These are phyloP conservation scores for Botryotinia globosa DNA, from an alignment of 2,329 filamentous ascomycete species.

Conservation along the genomic window DNA sequence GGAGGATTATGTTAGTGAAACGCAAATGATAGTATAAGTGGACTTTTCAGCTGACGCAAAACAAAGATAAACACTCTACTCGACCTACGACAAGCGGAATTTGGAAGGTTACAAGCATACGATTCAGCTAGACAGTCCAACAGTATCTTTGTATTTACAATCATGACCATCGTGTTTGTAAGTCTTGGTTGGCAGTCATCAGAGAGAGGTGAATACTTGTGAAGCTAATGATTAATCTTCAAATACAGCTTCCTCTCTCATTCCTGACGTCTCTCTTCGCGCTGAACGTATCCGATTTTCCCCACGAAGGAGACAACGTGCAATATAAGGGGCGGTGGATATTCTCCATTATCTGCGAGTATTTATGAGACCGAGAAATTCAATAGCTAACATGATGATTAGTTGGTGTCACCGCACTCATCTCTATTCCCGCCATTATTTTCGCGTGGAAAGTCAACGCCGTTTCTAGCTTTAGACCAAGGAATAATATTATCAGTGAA, in stretches of 20 bases:
- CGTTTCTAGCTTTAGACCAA: background rate
- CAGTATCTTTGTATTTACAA: slow-evolving; percentile 38
- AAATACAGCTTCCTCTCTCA: background rate
- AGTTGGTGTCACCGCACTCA: background rate
- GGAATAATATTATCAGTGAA: background rate
- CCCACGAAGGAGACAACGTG: background rate
- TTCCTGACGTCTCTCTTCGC: background rate
- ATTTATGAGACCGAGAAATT: background rate
- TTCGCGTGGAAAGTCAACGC: background rate
- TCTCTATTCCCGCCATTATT: background rate
- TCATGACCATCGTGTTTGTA: slow-evolving; percentile 38
- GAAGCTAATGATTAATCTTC: background rate
- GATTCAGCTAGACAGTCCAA: slow-evolving; percentile 34
- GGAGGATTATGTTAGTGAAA: slow-evolving; percentile 46
- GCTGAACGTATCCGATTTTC: background rate
- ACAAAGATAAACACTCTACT: slow-evolving; percentile 62
- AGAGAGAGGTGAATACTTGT: too few species aligned
- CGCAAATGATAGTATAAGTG: slow-evolving; percentile 64
- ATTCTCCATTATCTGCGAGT: background rate
- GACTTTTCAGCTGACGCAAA: slow-evolving; percentile 35
- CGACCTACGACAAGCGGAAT: slow-evolving; percentile 34
- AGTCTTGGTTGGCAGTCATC: background rate
- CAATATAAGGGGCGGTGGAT: background rate
- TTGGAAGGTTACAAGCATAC: slow-evolving; percentile 33
- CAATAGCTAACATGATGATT: background rate